Evolutionary conservation across 2,329 filamentous ascomycete genomes (phyloP).

Genomic region (Claviceps fusiformis): DNA sequence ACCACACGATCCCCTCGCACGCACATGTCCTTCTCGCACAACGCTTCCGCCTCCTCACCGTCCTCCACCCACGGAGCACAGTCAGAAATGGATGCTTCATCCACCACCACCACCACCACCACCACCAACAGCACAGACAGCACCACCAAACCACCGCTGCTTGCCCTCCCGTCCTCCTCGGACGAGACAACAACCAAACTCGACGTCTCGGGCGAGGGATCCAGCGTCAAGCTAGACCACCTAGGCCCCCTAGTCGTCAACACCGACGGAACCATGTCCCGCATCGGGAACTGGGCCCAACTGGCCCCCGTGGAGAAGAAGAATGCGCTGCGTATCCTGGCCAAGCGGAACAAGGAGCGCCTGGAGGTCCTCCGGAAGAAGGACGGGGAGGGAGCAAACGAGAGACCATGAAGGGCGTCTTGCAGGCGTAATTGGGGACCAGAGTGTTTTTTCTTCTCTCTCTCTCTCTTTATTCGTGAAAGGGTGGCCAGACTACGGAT

Average conservation of each 20-base stretch:
- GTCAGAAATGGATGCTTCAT: too few species aligned
- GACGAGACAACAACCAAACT: constrained; percentile 12
- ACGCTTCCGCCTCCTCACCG: not conserved
- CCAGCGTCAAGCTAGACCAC: constrained; percentile 46
- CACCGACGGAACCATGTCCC: constrained; percentile 54
- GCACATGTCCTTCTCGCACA: not conserved
- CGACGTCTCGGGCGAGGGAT: constrained; percentile 18
- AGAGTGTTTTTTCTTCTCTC: not conserved
- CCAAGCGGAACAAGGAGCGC: constrained; percentile 53
- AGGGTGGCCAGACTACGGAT: not conserved
- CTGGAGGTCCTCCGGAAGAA: constrained; percentile 33
- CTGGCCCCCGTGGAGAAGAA: constrained; percentile 56
- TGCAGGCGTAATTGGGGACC: too few species aligned
- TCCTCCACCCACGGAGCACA: not conserved
- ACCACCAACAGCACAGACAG: constrained; percentile 1
- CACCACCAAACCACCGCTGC: constrained; percentile 3
- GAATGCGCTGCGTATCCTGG: constrained; percentile 53
- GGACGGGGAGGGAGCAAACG: constrained; percentile 1
- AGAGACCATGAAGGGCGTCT: too few species aligned
- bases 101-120: not conserved
- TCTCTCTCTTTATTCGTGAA: not conserved
- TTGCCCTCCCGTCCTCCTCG: constrained; percentile 16
- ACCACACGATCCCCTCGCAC: not conserved
- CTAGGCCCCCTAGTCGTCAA: constrained; percentile 65
- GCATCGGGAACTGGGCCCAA: constrained; percentile 59